Base-by-base conservation (phyloP, 139 green algal species). In the Zygnema cylindricum region DNA sequence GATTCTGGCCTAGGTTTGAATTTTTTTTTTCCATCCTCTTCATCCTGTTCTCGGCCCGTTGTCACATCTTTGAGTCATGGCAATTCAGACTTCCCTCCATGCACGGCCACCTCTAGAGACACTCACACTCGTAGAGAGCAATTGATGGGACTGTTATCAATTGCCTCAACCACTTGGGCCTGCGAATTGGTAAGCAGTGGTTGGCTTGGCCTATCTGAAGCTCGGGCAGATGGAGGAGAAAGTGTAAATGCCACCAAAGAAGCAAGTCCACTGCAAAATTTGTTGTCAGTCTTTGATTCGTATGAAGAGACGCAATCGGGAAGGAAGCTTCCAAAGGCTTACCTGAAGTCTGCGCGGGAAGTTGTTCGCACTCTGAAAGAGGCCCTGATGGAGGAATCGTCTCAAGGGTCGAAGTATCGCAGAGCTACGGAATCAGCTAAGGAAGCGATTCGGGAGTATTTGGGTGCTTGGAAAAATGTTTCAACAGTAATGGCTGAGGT, bases 251-350 rank as follows among this genome's bases (percentile, higher is more conserved):
- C 42, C 35, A 83, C 23, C 76, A n/a, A 23, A 22, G 0, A 43
- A 7, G 63, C 57, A 30, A 86, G 41, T 40, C 77, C 78, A 30
- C 83, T 88, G 36, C 38, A 88, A 33, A 36, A 36, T n/a, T 3
- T 88, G 16, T n/a, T 11, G 39, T 89, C 83, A 25, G 25, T 88
- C 77, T 88, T 88, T 38, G 83, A 88, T 22, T 69, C 83, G 71
- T 71, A 88, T 32, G 83, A 88, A 76, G 0, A 25, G 11, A 88
- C 83, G 11, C 42, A 88, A 76, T 35, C 33, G 43, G 83, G 83
- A 43, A 71, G 83, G 32, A 32, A 36, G 76, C 83, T 88, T 21
- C 83, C 83, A 11, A 88, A 88, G 76, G 71, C 83, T 42, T 88
- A 88, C 33, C 25, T 88, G 11, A 25, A 38, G 36, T 88, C 43